Evolutionary conservation across 768 basidiomycete species (phyloP).

Genomic region (Gymnopilus junonius): DNA sequence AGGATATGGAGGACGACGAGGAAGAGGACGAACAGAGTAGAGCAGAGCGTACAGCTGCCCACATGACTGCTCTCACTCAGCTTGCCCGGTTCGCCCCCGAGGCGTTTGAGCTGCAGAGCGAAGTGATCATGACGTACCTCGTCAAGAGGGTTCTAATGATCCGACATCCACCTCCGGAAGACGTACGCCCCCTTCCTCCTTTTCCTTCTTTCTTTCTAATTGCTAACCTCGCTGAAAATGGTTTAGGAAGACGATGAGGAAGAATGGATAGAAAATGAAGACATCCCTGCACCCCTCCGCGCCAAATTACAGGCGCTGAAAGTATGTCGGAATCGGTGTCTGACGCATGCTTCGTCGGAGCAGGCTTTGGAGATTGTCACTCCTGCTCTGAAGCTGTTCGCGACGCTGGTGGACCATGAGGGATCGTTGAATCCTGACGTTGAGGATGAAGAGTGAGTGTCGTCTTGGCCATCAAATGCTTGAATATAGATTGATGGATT

Average conservation of each 20-base stretch:
- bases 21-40: not conserved
- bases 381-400: conserved; percentile 79
- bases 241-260: conserved; percentile 42
- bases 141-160: conserved; percentile 73
- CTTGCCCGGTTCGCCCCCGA: conserved; percentile 69
- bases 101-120: conserved; percentile 80
- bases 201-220: not conserved
- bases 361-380: conserved; percentile 66
- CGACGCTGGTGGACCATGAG: conserved; percentile 66
- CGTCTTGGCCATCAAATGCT: too few species aligned
- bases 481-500: too few species aligned
- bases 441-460: conserved; percentile 51
- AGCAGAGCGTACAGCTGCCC: conserved; percentile 55
- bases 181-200: conserved; percentile 37
- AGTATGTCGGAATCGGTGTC: conserved; percentile 78
- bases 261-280: conserved; percentile 79
- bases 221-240: conserved; percentile 24
- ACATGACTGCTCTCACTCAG: conserved; percentile 75
- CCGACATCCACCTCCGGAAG: conserved; percentile 43
- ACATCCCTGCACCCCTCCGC: conserved; percentile 57
- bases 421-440: conserved; percentile 60
- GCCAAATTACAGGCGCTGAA: conserved; percentile 82
- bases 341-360: conserved; percentile 58
- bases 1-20: not conserved
- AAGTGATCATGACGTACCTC: conserved; percentile 72